phyloP scores from a whole-genome alignment of 2,329 filamentous ascomycete genomes.

The Neopestalotiopsis sp. region DNA sequence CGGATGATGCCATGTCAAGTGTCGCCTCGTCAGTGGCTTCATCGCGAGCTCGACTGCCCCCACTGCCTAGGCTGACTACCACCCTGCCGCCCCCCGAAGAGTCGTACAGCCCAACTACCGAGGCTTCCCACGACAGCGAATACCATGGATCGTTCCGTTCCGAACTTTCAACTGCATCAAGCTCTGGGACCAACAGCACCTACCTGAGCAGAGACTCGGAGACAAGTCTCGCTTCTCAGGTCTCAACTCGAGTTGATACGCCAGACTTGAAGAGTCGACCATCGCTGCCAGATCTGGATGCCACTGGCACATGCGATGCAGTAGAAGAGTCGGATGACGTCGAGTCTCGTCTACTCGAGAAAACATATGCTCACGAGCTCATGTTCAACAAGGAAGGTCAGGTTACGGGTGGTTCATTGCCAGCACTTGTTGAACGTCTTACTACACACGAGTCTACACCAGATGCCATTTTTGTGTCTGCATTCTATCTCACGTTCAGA shows the following conservation, averaged over 20 bases:
- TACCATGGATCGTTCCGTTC: constrained; percentile 60
- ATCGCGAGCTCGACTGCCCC: constrained; percentile 55
- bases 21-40: constrained; percentile 54
- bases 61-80: constrained; percentile 63
- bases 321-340: constrained; percentile 80
- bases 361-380: constrained; percentile 89
- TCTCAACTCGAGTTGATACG: constrained; percentile 87
- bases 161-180: constrained; percentile 77
- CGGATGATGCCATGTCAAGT: constrained; percentile 48
- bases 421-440: constrained; percentile 90
- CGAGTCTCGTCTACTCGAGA: constrained; percentile 86
- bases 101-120: constrained; percentile 54
- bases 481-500: constrained; percentile 95
- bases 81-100: constrained; percentile 49
- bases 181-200: constrained; percentile 78
- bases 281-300: constrained; percentile 72
- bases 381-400: constrained; percentile 94
- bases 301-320: constrained; percentile 67
- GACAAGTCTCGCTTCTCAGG: constrained; percentile 78
- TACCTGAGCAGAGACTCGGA: constrained; percentile 83
- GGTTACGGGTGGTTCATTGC: constrained; percentile 89
- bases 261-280: constrained; percentile 72
- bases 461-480: constrained; percentile 88
- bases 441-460: constrained; percentile 93
- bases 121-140: constrained; percentile 54